phyloP scores from a whole-genome alignment of 1,284 basidiomycete species.

The Apiotrichum mycotoxinovorans region DNA sequence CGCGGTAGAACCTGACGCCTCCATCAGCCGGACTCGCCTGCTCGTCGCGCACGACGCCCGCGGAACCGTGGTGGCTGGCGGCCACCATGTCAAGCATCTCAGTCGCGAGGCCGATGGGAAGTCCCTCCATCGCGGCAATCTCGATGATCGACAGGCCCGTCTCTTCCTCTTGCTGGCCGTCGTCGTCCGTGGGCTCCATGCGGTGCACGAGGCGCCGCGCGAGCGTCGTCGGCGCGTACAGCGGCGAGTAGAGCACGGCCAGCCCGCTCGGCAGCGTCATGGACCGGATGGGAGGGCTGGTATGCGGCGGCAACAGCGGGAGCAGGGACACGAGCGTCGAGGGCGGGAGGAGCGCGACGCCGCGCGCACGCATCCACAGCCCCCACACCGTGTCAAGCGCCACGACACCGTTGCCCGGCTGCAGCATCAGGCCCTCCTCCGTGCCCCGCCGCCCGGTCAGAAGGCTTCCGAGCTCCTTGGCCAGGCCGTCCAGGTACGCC shows the following conservation, averaged over 20 bases:
- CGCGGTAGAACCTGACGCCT: slow-evolving; percentile 64
- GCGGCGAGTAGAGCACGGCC: slow-evolving; percentile 77
- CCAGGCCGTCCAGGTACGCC: slow-evolving; percentile 75
- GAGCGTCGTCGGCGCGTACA: slow-evolving; percentile 65
- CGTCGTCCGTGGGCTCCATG: slow-evolving; percentile 50
- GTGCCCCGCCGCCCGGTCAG: slow-evolving; percentile 51
- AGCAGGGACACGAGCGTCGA: slow-evolving; percentile 72
- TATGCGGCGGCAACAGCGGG: slow-evolving; percentile 64
- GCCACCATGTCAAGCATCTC: slow-evolving; percentile 64
- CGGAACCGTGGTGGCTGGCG: background rate
- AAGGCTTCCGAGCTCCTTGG: slow-evolving; percentile 73
- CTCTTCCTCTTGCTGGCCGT: slow-evolving; percentile 42
- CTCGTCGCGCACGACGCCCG: slow-evolving; percentile 70
- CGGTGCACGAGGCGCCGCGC: slow-evolving; percentile 60
- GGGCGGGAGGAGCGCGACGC: slow-evolving; percentile 87
- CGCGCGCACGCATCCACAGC: slow-evolving; percentile 91
- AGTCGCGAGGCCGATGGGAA: slow-evolving; percentile 66
- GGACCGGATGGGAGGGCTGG: slow-evolving; percentile 63
- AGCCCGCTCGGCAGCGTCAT: slow-evolving; percentile 70
- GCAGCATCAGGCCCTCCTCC: slow-evolving; percentile 41
- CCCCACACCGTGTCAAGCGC: slow-evolving; percentile 96
- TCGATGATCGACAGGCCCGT: slow-evolving; percentile 53
- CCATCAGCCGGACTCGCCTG: slow-evolving; percentile 53
- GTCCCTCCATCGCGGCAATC: slow-evolving; percentile 63
- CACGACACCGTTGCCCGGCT: slow-evolving; percentile 60